Base-by-base conservation (phyloP, 257 asterid species). In the Phtheirospermum japonicum region DNA sequence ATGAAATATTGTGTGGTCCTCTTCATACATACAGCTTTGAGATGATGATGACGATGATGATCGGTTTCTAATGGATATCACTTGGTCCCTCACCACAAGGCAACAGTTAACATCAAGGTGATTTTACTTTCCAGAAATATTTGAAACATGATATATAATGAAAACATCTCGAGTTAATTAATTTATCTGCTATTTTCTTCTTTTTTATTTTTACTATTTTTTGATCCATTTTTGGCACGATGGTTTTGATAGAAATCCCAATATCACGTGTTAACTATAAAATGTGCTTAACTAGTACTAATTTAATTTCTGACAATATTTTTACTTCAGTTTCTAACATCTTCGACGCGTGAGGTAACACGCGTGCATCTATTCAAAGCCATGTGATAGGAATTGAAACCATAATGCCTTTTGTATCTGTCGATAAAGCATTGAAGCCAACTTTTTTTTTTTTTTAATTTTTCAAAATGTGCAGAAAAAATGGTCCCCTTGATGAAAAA, bases 401-500 rank as follows among this genome's bases (percentile, higher is more conserved):
- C 54, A 18, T 16, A 18, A 48, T 48, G 54, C 54, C 54, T 48
- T 42, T 42, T 48, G 54, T 48, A 16, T 10, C 16, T 48, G 54
- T 48, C 54, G 54, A 48, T 13, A 48, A 48, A 48, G 54, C 54
- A 48, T 48, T 8, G 28, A 48, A 17, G 28, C 54, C 54, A 48
- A 48, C 28, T 14, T 48, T 48, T 48, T 48, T 48, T 16, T 48
- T 17, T 5, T 14, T 7, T 19, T 17, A 16, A n/a, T n/a, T n/a
- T n/a, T n/a, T n/a, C n/a, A n/a, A n/a, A n/a, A n/a, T n/a, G n/a
- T n/a, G n/a, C n/a, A n/a, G n/a, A n/a, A n/a, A 17, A 17, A 48
- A 48, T 48, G 54, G 54, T 48, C 54, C 54, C 54, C 54, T 48
- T 17, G 54, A 18, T 48, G 54, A 48, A 48, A 48, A 17, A 17